These are phyloP conservation scores for Speleostelium caveatum DNA, from an alignment of 78 protist species.

Conservation along the genomic window DNA sequence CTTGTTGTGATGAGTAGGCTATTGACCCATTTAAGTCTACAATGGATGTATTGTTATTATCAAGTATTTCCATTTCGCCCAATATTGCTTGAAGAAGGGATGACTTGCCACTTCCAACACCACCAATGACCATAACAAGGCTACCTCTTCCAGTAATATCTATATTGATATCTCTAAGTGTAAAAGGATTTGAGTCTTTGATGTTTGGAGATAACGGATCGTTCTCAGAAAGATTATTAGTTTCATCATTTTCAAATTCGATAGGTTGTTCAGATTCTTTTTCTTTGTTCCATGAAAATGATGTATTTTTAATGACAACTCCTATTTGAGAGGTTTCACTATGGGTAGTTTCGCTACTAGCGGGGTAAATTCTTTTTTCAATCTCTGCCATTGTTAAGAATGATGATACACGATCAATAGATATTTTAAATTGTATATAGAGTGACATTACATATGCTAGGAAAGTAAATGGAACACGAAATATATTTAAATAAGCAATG, in stretches of 20 bases:
- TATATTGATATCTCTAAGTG: not conserved
- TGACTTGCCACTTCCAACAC: slow-evolving; percentile 93
- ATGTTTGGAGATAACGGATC: not conserved
- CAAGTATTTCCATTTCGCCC: slow-evolving; percentile 68
- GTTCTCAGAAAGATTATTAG: not conserved
- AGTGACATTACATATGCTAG: slow-evolving; percentile 59
- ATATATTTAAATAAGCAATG: slow-evolving; percentile 82
- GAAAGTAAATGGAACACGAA: slow-evolving; percentile 85
- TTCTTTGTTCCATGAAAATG: not conserved
- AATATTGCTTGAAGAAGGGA: slow-evolving; percentile 75
- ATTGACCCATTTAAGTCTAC: slow-evolving; percentile 25
- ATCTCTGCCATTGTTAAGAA: slow-evolving; percentile 33
- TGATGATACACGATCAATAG: slow-evolving; percentile 55
- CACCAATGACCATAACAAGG: slow-evolving; percentile 79
- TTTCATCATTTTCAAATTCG: not conserved
- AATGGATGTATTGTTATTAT: not conserved
- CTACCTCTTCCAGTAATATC: not conserved
- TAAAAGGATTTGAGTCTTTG: not conserved
- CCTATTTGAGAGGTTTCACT: not conserved
- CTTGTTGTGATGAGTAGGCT: slow-evolving; percentile 91
- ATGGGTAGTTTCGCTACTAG: not conserved
- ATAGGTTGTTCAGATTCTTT: not conserved
- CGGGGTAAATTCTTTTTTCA: no score
- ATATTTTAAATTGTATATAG: slow-evolving; percentile 59
- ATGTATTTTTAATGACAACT: not conserved